phyloP scores from a whole-genome alignment of 2,329 filamentous ascomycete species.

The Aspergillus jensenii region DNA sequence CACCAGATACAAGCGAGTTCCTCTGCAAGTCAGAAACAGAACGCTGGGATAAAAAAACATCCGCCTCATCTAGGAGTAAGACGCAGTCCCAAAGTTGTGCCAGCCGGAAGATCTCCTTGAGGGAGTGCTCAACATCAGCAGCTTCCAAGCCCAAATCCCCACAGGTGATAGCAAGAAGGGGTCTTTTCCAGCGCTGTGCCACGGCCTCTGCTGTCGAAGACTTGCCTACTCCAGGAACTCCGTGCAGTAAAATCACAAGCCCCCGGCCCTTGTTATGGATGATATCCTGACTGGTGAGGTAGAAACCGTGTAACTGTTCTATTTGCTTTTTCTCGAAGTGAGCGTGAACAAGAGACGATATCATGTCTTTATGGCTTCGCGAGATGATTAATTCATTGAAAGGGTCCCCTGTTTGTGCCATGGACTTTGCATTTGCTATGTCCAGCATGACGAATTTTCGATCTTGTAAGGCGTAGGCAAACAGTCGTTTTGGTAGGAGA shows the following conservation, averaged over 20 bases:
- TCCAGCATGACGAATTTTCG: not conserved
- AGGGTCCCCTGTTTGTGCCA: not conserved
- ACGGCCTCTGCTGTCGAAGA: not conserved
- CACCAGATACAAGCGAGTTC: constrained; percentile 43
- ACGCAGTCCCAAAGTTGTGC: constrained; percentile 36
- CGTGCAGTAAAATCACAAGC: not conserved
- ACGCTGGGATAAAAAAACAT: constrained; percentile 44
- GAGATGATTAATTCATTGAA: not conserved
- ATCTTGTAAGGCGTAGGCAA: constrained; percentile 1
- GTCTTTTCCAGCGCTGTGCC: not conserved
- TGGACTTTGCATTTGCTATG: not conserved
- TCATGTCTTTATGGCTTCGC: not conserved
- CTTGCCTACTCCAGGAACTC: not conserved
- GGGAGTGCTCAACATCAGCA: constrained; percentile 25
- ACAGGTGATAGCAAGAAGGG: not conserved
- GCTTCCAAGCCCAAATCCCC: constrained; percentile 49
- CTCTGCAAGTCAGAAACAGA: constrained; percentile 35
- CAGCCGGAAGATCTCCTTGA: constrained; percentile 28
- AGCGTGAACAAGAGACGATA: not conserved
- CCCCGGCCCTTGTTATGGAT: not conserved
- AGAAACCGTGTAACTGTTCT: not conserved
- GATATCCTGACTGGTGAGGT: not conserved
- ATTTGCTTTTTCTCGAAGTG: not conserved
- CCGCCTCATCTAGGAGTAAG: constrained; percentile 46
- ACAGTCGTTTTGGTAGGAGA: not conserved